Evolutionary conservation across 148 eudicot genomes (phyloP).

Genomic region (Heliosperma pusillum): DNA sequence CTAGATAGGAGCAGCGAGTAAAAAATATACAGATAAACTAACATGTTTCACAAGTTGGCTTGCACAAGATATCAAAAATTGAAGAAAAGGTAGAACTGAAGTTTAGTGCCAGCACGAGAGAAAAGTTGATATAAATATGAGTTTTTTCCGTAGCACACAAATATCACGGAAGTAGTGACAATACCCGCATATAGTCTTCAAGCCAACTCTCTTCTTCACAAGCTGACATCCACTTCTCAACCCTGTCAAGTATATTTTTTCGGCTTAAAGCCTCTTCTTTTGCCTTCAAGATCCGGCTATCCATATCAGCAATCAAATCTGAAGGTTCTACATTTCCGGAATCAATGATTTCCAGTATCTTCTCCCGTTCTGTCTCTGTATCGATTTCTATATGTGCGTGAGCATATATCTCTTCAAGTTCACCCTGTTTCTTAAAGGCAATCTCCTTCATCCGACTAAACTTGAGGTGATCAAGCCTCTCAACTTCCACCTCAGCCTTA

Average conservation of each 20-base stretch:
- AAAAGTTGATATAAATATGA: too few relatives aligned
- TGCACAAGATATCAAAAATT: neutral
- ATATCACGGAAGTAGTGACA: neutral
- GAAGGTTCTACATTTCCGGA: conserved; percentile 91
- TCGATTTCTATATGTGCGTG: conserved; percentile 93
- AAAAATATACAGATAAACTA: neutral
- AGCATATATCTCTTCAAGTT: conserved; percentile 89
- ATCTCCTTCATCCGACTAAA: conserved; percentile 98
- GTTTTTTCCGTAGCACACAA: neutral
- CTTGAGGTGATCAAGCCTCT: conserved; percentile 89
- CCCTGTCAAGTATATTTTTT: conserved; percentile 94
- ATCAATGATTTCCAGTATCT: conserved; percentile 75
- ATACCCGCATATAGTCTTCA: conserved; percentile 94
- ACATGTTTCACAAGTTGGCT: too few relatives aligned
- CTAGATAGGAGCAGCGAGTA: too few relatives aligned
- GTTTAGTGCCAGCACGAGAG: neutral
- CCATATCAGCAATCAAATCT: conserved; percentile 94
- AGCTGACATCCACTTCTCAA: conserved; percentile 99
- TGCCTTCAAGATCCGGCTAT: conserved; percentile 78
- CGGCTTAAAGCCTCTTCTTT: conserved; percentile 94
- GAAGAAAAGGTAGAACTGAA: too few relatives aligned
- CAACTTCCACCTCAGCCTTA: conserved; percentile 96
- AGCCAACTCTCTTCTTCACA: conserved; percentile 99
- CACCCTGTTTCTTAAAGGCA: conserved; percentile 89
- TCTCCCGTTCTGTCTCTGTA: conserved; percentile 78